Conservation (phyloP, 345 rosid species). For the Eucalyptus paniculata region DNA sequence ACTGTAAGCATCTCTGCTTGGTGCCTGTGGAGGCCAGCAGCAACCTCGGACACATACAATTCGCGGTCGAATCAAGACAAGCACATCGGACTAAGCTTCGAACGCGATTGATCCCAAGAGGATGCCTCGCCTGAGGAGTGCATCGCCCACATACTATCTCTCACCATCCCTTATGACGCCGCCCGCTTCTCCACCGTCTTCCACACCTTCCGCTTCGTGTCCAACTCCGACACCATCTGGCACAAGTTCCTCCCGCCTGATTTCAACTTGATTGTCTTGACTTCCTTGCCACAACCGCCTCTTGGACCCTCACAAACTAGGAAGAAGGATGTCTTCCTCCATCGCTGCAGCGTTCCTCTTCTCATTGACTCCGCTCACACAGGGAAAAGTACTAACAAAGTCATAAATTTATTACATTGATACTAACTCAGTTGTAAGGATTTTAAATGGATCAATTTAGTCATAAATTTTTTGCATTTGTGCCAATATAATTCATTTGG, state of each 20-base stretch:
- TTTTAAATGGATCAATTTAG: too few species aligned
- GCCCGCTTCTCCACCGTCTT: slow-evolving; percentile 24
- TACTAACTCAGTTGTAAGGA: too few species aligned
- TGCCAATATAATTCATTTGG: too few species aligned
- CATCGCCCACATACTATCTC: background rate
- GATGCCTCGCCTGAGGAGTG: slow-evolving; percentile 18
- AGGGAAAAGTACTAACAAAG: background rate
- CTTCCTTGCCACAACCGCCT: background rate
- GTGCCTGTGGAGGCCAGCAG: too few species aligned
- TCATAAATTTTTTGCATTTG: too few species aligned
- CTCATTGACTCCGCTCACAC: slow-evolving; percentile 17
- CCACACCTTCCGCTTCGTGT: slow-evolving; percentile 14
- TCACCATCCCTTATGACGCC: slow-evolving; percentile 29
- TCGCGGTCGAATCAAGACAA: background rate
- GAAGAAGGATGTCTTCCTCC: slow-evolving; percentile 26
- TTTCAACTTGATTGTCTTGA: slow-evolving; percentile 3
- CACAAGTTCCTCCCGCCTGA: slow-evolving; percentile 28
- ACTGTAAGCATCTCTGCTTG: too few species aligned
- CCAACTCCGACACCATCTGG: slow-evolving; percentile 39
- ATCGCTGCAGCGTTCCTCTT: slow-evolving; percentile 19
- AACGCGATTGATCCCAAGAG: background rate
- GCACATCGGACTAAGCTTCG: background rate
- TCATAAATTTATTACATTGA: too few species aligned
- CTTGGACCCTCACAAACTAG: slow-evolving; percentile 2
- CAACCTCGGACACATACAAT: too few species aligned